phyloP scores from a whole-genome alignment of 2,329 filamentous ascomycete species.

The Cercospora nicotianae region DNA sequence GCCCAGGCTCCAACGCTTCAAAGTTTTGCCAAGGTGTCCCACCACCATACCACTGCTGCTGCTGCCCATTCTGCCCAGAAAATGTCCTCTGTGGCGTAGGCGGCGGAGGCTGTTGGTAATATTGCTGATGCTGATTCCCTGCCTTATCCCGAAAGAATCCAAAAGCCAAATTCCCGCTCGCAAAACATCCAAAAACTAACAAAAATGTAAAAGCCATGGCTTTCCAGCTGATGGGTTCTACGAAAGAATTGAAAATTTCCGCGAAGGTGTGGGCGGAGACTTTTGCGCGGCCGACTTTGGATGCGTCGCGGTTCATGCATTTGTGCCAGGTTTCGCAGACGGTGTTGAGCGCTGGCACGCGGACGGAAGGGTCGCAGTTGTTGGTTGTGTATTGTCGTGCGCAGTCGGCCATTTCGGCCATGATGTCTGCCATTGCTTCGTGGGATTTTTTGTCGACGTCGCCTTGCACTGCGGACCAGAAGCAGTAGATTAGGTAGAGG shows the following conservation, averaged over 20 bases:
- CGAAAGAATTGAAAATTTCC: constrained; percentile 89
- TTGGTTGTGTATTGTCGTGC: constrained; percentile 73
- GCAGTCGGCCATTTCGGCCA: constrained; percentile 73
- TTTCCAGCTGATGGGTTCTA: constrained; percentile 87
- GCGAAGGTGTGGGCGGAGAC: constrained; percentile 86
- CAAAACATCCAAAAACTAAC: constrained; percentile 54
- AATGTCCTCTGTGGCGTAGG: constrained; percentile 40
- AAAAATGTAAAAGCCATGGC: constrained; percentile 61
- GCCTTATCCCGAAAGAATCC: constrained; percentile 53
- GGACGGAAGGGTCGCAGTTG: constrained; percentile 64
- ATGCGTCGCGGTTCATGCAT: constrained; percentile 84
- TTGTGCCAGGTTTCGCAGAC: constrained; percentile 78
- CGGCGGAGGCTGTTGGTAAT: constrained; percentile 32
- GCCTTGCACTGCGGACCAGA: constrained; percentile 67
- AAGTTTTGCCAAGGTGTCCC: constrained; percentile 36
- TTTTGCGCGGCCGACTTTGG: constrained; percentile 73
- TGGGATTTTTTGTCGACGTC: constrained; percentile 74
- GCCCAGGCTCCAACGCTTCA: constrained; percentile 35
- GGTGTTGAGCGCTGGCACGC: constrained; percentile 69
- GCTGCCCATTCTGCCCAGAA: constrained; percentile 30
- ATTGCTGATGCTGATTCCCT: constrained; percentile 23
- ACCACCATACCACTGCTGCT: constrained; percentile 29
- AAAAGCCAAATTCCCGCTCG: constrained; percentile 61
- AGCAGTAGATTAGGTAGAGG: constrained; percentile 67
- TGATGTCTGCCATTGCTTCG: constrained; percentile 63